A percentile compares a stretch with the other conserved stretches of the same genome.
phyloP scores from a whole-genome alignment of 805 yeast species.

The Cyberlindnera americana region DNA sequence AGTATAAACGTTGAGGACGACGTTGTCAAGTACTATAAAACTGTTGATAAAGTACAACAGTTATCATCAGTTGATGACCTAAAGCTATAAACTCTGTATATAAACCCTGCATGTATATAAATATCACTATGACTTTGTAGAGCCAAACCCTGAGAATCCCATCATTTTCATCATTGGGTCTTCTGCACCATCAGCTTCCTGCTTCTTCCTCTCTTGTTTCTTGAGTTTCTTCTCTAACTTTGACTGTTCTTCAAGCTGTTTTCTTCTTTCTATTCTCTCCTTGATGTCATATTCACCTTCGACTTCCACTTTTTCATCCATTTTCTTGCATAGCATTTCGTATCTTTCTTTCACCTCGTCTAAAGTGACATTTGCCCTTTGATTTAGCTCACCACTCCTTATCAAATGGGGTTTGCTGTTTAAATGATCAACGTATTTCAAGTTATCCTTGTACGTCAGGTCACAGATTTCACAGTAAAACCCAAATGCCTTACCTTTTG shows the following conservation, averaged over 20 bases:
- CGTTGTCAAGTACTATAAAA: slow-evolving; percentile 59
- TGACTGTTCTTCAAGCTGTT: slow-evolving; percentile 36
- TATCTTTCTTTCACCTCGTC: slow-evolving; percentile 45
- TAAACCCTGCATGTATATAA: too few relatives aligned
- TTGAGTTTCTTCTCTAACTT: slow-evolving; percentile 27
- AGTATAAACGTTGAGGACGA: slow-evolving; percentile 34
- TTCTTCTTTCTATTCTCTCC: slow-evolving; percentile 39
- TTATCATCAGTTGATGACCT: slow-evolving; percentile 7
- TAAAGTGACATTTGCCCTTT: slow-evolving; percentile 42
- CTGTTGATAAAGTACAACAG: slow-evolving; percentile 52
- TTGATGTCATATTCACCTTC: slow-evolving; percentile 32
- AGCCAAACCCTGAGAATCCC: slow-evolving; percentile 60
- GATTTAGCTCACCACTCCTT: slow-evolving; percentile 36
- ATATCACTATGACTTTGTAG: slow-evolving; percentile 44
- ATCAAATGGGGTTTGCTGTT: slow-evolving; percentile 66
- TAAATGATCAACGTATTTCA: slow-evolving; percentile 79
- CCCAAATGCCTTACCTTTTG: slow-evolving; percentile 65
- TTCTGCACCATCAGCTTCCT: slow-evolving; percentile 15
- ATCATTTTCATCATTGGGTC: slow-evolving; percentile 38
- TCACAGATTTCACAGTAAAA: slow-evolving; percentile 82
- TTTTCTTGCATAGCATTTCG: slow-evolving; percentile 32
- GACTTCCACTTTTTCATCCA: slow-evolving; percentile 20
- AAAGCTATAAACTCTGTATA: slow-evolving; percentile 1
- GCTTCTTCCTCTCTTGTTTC: slow-evolving; percentile 11
- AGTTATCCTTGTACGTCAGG: slow-evolving; percentile 75